A percentile compares a stretch with the other conserved stretches of the same genome.
Conservation (phyloP, 108 stramenopile species). For the Stephanodiscus triporus region DNA sequence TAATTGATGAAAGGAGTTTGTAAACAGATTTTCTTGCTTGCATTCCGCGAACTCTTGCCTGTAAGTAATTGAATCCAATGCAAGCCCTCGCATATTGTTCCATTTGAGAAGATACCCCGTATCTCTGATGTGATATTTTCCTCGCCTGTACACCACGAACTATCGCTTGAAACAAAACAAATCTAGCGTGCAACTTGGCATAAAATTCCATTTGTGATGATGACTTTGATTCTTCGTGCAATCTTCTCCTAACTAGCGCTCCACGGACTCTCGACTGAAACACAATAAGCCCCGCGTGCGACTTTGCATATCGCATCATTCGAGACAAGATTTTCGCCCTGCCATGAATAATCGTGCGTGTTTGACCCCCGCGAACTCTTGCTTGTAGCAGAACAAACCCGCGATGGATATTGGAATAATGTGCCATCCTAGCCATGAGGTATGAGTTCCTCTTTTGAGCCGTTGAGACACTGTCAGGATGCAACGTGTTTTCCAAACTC, state of each 20-base stretch:
- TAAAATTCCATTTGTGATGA: constrained; percentile 10
- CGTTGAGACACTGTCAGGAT: neutral
- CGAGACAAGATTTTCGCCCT: neutral
- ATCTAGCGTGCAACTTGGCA: constrained; percentile 3
- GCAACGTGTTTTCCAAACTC: neutral
- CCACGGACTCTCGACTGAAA: constrained; percentile 22
- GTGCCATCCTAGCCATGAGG: neutral
- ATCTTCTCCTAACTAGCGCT: constrained; percentile 13
- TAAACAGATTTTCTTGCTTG: neutral
- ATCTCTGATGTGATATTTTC: neutral
- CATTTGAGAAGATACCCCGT: neutral
- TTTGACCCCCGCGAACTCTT: constrained; percentile 4
- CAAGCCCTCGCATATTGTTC: constrained; percentile 4
- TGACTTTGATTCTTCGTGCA: neutral
- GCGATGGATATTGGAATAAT: constrained; percentile 6
- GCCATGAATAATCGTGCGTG: neutral
- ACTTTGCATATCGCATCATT: constrained; percentile 12
- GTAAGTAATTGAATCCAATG: neutral
- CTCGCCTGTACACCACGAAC: constrained; percentile 17
- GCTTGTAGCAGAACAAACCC: constrained; percentile 7
- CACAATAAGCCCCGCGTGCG: constrained; percentile 6
- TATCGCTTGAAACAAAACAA: constrained; percentile 24
- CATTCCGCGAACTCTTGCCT: constrained; percentile 9
- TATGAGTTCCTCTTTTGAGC: neutral
- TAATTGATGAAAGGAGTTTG: neutral